Evolutionary conservation across 1,284 basidiomycete species (phyloP), one percentile per base, ranked within the genome.

Genomic region (Tremellales sp.): DNA sequence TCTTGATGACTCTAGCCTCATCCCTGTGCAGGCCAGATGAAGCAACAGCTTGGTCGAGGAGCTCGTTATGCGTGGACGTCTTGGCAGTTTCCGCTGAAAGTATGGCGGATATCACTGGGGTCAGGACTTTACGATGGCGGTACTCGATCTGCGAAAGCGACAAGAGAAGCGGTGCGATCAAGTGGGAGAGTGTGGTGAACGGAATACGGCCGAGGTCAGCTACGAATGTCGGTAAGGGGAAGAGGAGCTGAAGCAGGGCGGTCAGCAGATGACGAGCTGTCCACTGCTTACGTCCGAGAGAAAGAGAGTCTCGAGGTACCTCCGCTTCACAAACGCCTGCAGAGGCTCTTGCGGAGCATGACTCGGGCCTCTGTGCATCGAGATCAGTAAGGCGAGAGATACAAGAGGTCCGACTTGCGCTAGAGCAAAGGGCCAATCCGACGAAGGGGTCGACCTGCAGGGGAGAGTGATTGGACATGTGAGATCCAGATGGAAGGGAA

Each of bases 261-360:
- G 31, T 34, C 37, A 14, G 3, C 18, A 9, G 5, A 27, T 21
- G 19, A 26, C 10, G 9, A 13, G 5, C 16, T n/a, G 24, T 8
- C 3, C 6, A 51, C 63, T n/a, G n/a, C n/a, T 50, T 25, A 64
- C 60, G 25, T 69, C 66, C 10, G 65, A 51, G 3, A 71, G 48
- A 32, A 56, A 65, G 5, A 71, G 48, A 3, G 67, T 61, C 46
- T 69, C 67, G 22, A 57, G 48, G 40, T 71, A 71, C 22, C 67
- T 50, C 12, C 63, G 44, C 10, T 41, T 46, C 0, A 63, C 14
- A 41, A 50, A 66, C 5, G 26, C 41, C 1, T 46, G 47, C 3
- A 43, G 25, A 3, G 36, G 4, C 39, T 66, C 65, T 5, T 34
- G 33, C 3, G 39, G 36, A 3, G n/a, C 19, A 2, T 39, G 32